Conservation (phyloP, 257 asterid species). For the Solanum appendiculatum region DNA sequence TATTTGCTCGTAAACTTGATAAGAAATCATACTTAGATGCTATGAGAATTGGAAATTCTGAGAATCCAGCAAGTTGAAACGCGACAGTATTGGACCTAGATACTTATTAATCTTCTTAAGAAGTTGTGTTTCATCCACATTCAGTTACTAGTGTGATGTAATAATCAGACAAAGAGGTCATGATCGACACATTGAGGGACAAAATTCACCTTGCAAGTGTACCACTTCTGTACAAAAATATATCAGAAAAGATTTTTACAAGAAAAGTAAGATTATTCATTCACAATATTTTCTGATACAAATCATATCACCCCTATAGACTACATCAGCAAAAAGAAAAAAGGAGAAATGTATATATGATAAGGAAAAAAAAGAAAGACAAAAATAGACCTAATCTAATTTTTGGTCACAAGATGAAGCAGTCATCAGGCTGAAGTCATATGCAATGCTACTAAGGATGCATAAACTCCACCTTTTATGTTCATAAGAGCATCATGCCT, state of each 20-base stretch:
- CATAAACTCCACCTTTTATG: slow-evolving; percentile 48
- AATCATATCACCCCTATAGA: not conserved
- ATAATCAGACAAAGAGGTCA: not conserved
- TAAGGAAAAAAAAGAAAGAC: not conserved
- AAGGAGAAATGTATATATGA: not conserved
- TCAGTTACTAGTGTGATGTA: not conserved
- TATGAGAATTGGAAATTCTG: slow-evolving; percentile 19
- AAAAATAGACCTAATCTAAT: not conserved
- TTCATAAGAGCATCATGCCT: slow-evolving; percentile 50
- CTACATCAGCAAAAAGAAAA: not conserved
- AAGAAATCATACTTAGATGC: slow-evolving; percentile 36
- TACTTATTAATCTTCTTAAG: not conserved
- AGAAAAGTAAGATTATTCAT: not conserved
- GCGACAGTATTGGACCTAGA: not conserved
- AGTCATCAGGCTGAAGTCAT: slow-evolving; percentile 11
- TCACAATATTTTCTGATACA: not conserved
- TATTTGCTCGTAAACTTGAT: slow-evolving; percentile 21
- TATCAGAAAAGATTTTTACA: not conserved
- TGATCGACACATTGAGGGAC: not conserved
- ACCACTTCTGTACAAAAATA: not conserved
- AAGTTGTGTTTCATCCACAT: not conserved
- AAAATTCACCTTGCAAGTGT: not conserved
- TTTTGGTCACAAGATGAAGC: not conserved
- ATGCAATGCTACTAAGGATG: slow-evolving; percentile 64
- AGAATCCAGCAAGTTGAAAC: not conserved